Base-by-base conservation (phyloP, 2,329 filamentous ascomycete genomes). In the Aspergillus quadricinctus region DNA sequence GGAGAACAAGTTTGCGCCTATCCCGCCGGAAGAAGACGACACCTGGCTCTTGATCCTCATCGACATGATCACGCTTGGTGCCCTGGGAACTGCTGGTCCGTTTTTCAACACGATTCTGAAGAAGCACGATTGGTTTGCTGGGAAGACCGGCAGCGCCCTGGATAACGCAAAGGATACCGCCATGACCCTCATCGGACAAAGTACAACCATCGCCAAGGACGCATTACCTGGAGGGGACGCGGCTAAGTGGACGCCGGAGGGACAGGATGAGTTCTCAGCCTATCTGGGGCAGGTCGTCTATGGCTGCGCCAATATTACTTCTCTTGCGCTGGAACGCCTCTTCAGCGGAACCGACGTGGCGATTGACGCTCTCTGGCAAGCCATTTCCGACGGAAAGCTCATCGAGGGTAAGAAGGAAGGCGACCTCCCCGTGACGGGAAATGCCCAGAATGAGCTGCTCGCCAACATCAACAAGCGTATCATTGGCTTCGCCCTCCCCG, bases 1-100 rank as follows among this genome's bases (percentile, higher is more conserved):
- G 27, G 59, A 57, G 48, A 57, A 64, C 23, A 59, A 46, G 45
- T 62, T 64, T 54, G 58, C 56, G 40, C 60, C 61, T 3, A 48
- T 61, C 49, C 56, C 59, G 3, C 60, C 58, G 2, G n/a, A 50
- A 23, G 7, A 52, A 1, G 52, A 62, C 21, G 25, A 57, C 3
- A 49, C 35, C 6, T 62, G 57, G 60, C 17, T 54, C 27, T 37
- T 53, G 23, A 25, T 56, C 4, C 40, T 64, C 4, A 48, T 61
- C 7, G 60, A 60, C 41, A 49, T 60, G 9, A 5, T 60, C 23
- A 53, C 57, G 1, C 46, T 61, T 1, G 60, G 60, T 23, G 29
- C 49, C 35, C 53, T 56, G 1, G 27, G 17, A 8, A 43, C 50
- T 52, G 57, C 53, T 1, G 60, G 57, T 11, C 54, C 54, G 4